A percentile compares a stretch with the other conserved stretches of the same genome.
Conservation (phyloP, 208 protist genomes). For the Tetramitus jugosus region DNA sequence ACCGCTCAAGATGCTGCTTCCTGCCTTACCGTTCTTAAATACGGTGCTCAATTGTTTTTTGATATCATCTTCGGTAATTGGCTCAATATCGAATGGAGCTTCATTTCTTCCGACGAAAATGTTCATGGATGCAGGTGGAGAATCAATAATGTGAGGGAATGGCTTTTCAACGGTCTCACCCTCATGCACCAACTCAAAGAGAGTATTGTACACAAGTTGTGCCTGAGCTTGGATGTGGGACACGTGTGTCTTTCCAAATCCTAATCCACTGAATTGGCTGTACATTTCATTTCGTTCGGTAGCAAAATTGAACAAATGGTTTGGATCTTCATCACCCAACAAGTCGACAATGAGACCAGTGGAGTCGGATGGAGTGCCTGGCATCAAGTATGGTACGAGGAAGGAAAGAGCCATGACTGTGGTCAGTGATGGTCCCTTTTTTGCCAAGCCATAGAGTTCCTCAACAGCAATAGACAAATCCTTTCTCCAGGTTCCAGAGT, state of each 20-base stretch:
- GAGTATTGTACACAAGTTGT: neutral
- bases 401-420: too few relatives aligned
- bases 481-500: neutral
- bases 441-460: neutral
- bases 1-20: neutral
- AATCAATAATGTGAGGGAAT: neutral
- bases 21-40: too few relatives aligned
- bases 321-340: slow-evolving; percentile 10
- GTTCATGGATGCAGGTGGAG: too few relatives aligned
- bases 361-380: too few relatives aligned
- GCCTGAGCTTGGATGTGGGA: neutral
- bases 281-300: neutral
- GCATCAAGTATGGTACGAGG: too few relatives aligned
- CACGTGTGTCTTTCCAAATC: neutral
- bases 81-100: too few relatives aligned
- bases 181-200: too few relatives aligned
- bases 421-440: neutral
- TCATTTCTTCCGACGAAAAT: slow-evolving; percentile 1
- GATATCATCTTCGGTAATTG: too few relatives aligned
- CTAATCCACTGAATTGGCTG: neutral
- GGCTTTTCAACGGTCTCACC: too few relatives aligned
- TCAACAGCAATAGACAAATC: neutral
- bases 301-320: neutral
- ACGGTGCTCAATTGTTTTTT: too few relatives aligned
- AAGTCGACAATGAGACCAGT: neutral